Evolutionary conservation across 2,329 filamentous ascomycete genomes (phyloP).

Genomic region (Aspergillus ibericus): DNA sequence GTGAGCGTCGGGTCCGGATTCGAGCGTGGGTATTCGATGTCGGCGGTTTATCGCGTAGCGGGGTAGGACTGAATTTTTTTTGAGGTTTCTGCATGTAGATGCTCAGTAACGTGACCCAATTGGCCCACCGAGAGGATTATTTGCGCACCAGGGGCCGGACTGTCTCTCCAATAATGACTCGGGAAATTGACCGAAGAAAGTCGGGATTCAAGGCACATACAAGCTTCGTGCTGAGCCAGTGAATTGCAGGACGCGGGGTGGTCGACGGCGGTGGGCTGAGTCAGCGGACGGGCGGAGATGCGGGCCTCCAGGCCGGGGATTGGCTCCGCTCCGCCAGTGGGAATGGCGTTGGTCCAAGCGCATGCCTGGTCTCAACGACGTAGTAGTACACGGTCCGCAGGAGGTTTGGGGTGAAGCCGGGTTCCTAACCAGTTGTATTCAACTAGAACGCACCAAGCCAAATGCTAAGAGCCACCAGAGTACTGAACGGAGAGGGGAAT

Average conservation of each 20-base stretch:
- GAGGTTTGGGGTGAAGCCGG: too few relatives aligned
- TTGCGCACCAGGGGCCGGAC: not conserved
- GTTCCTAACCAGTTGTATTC: not conserved
- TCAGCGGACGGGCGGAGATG: slow-evolving; percentile 13
- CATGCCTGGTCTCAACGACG: not conserved
- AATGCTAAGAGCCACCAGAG: not conserved
- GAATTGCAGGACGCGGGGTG: slow-evolving; percentile 4
- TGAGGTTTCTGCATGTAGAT: not conserved
- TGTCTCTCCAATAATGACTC: not conserved
- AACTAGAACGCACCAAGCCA: not conserved
- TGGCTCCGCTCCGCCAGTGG: slow-evolving; percentile 1
- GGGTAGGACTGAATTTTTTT: slow-evolving; percentile 1
- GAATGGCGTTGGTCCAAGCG: not conserved
- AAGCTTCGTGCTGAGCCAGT: not conserved
- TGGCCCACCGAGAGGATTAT: not conserved
- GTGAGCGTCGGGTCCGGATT: not conserved
- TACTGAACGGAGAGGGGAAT: slow-evolving; percentile 7
- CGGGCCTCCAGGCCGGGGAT: not conserved
- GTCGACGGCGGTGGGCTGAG: slow-evolving; percentile 8
- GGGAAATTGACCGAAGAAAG: not conserved
- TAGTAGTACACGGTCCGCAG: not conserved
- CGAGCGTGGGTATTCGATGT: not conserved
- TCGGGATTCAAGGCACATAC: not conserved
- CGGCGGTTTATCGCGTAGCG: not conserved
- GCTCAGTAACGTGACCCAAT: not conserved